A percentile compares a stretch with the other conserved stretches of the same genome.
These are phyloP conservation scores for Gilbertella persicaria DNA, from an alignment of 371 early-diverging fungal genomes.

Conservation along the genomic window DNA sequence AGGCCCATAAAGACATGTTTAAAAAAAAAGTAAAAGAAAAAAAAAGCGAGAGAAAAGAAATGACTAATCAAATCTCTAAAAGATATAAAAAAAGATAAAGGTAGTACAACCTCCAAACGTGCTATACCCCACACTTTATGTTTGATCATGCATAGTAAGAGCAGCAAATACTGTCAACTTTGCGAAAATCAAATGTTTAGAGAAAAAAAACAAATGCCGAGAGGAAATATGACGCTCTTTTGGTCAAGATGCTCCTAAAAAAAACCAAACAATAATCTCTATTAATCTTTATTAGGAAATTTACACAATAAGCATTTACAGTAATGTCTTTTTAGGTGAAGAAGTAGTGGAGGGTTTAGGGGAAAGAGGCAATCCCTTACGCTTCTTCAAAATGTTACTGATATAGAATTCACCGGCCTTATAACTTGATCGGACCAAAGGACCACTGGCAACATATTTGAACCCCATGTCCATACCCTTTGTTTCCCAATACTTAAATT, in stretches of 20 bases:
- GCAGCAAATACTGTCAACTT: no score
- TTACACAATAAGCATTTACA: neutral
- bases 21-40: neutral
- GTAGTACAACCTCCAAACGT: no score
- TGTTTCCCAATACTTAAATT: constrained; percentile 89
- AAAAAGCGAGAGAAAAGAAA: neutral
- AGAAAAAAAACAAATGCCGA: no score
- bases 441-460: constrained; percentile 94
- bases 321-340: neutral
- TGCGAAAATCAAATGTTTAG: no score
- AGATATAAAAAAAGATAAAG: no score
- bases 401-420: constrained; percentile 98
- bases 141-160: no score
- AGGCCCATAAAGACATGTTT: constrained; percentile 16
- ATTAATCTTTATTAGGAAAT: no score
- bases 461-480: constrained; percentile 90
- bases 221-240: no score
- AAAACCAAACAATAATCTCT: no score
- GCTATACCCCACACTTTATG: no score
- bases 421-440: constrained; percentile 93
- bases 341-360: constrained; percentile 1
- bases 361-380: constrained; percentile 42
- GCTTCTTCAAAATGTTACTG: constrained; percentile 77
- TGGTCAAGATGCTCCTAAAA: no score
- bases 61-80: no score